Evolutionary conservation across 441 rosid species (phyloP).

Genomic region (Erysimum cheiri): DNA sequence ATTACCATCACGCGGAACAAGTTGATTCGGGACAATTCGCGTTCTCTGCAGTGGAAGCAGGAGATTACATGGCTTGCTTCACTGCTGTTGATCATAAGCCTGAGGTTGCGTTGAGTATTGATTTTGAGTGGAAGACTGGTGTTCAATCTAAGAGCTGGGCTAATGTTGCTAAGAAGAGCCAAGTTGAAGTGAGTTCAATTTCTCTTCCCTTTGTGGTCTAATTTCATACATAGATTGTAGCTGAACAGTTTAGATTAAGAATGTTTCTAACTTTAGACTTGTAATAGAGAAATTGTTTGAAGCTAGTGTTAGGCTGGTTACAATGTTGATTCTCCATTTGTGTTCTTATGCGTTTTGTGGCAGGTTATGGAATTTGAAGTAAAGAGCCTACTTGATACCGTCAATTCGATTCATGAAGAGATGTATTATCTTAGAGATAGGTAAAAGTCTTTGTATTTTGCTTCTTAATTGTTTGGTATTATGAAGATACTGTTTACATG

Average conservation of each 20-base stretch:
- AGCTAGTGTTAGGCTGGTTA: slow-evolving; percentile 1
- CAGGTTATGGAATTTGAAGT: slow-evolving; percentile 70
- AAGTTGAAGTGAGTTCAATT: slow-evolving; percentile 58
- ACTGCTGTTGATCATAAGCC: slow-evolving; percentile 61
- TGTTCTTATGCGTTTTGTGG: slow-evolving; percentile 20
- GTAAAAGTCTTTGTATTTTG: slow-evolving; percentile 38
- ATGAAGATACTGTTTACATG: not conserved
- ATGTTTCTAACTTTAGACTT: slow-evolving; percentile 3
- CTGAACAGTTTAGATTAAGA: not conserved
- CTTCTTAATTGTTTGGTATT: not conserved
- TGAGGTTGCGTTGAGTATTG: slow-evolving; percentile 49
- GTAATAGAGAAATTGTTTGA: not conserved
- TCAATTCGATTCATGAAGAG: slow-evolving; percentile 65
- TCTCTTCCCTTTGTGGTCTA: not conserved
- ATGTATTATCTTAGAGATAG: slow-evolving; percentile 77
- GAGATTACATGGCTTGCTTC: slow-evolving; percentile 75
- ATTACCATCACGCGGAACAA: slow-evolving; percentile 57
- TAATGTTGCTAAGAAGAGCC: slow-evolving; percentile 70
- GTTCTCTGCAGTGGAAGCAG: slow-evolving; percentile 66
- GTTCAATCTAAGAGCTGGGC: slow-evolving; percentile 74
- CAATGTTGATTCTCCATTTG: not conserved
- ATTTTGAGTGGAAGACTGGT: slow-evolving; percentile 78
- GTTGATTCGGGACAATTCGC: slow-evolving; percentile 71
- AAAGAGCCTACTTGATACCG: slow-evolving; percentile 61
- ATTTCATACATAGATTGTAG: not conserved